Base-by-base conservation (phyloP, 2,329 filamentous ascomycete species). In the Bisporella sp. region DNA sequence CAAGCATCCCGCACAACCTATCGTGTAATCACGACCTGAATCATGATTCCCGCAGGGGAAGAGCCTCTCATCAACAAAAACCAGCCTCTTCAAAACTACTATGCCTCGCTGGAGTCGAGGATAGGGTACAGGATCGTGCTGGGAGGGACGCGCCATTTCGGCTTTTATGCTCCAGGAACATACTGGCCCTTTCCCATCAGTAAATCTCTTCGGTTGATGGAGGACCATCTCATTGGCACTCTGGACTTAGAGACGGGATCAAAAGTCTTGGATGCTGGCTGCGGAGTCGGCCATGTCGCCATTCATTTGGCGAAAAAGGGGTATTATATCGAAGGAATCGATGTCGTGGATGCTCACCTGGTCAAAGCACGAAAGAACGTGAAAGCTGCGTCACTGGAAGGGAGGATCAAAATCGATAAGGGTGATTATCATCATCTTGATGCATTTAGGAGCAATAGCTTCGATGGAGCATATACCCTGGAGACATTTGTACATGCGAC, bases 391-490 rank as follows among this genome's bases (percentile, higher is more conserved):
- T 62, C 63, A 1, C 57, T 74, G 4, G 53, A 67, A 6, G 65
- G 66, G 6, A 57, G 59, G 33, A 59, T 79, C 12, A 59, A 60
- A 1, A 70, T 73, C 11, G 59, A 57, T 4, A 67, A 67, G 52
- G 72, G 69, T 61, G 74, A 79, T 55, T 80, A 79, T 56, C 76
- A 79, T 54, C 64, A 77, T 53, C 66, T 80, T 1, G 68, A 73
- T 2, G 52, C 55, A 5, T 63, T 78, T 28, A 48, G 56, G 0
- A 55, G 64, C 30, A 61, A 56, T 4, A 71, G 66, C 0, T 69
- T 75, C 41, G 75, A 80, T 48, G 76, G 75, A 4, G 63, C 74
- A 31, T 80, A 79, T 59, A 79, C 76, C 0, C 75, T 79, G 71
- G 75, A 80, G 60, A 77, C 75, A 0, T 70, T 80, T 44, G 75